Percentiles rank a stretch among this genome's conserved stretches.
Conservation (phyloP, 257 asterid genomes). For the Capsicum pubescens region DNA sequence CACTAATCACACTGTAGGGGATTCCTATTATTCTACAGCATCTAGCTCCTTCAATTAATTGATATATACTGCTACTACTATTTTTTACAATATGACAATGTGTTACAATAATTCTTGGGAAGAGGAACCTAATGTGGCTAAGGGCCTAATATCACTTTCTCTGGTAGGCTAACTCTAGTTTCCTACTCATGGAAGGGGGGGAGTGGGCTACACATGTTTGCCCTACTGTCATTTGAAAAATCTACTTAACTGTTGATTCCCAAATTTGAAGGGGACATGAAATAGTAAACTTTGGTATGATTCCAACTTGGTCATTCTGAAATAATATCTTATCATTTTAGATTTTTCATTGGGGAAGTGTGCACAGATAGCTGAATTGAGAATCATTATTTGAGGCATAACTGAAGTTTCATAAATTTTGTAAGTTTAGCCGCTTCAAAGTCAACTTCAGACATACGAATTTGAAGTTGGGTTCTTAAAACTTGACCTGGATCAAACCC, state of each 20-base stretch:
- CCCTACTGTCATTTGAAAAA: not conserved
- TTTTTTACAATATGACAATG: not conserved
- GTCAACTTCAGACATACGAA: not conserved
- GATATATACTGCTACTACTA: not conserved
- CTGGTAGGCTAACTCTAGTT: not conserved
- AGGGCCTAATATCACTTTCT: conserved; percentile 7
- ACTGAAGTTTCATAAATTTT: not conserved
- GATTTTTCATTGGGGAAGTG: not conserved
- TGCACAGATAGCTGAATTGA: not conserved
- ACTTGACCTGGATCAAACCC: not conserved
- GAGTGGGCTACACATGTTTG: not conserved
- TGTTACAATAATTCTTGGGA: conserved; percentile 3
- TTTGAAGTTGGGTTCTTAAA: not conserved
- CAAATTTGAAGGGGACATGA: conserved; percentile 10
- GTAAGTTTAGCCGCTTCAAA: not conserved
- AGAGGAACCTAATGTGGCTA: conserved; percentile 3
- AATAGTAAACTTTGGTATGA: not conserved
- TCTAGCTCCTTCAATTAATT: not conserved
- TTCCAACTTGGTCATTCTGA: not conserved
- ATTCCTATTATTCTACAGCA: not conserved
- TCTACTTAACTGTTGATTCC: not conserved
- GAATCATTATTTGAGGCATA: not conserved
- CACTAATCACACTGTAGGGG: not conserved
- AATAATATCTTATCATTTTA: not conserved
- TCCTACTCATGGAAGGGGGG: not conserved